These are phyloP conservation scores for Vickermania spadyakhi DNA, from an alignment of 208 protist genomes.

Conservation along the genomic window DNA sequence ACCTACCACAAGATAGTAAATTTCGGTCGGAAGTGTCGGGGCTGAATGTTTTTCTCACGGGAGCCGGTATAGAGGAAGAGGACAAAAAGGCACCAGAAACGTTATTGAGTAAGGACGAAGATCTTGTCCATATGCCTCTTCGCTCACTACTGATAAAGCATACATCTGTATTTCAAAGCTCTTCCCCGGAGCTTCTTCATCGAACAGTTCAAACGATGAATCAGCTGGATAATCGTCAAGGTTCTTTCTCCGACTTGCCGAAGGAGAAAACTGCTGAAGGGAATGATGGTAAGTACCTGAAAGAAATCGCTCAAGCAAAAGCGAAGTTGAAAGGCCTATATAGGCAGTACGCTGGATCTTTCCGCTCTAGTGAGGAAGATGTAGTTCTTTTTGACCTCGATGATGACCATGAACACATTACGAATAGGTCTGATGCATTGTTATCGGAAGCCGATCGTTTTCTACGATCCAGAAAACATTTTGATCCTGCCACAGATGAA, in stretches of 20 bases:
- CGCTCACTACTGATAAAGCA: constrained; percentile 28
- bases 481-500: background rate
- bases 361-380: too few species aligned
- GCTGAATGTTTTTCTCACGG: constrained; percentile 67
- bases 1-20: constrained; percentile 32
- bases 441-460: background rate
- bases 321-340: background rate
- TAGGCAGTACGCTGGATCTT: background rate
- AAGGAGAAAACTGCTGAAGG: background rate
- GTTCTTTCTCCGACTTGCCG: too few species aligned
- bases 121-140: constrained; percentile 19
- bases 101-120: background rate
- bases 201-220: constrained; percentile 8
- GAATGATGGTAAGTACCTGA: background rate
- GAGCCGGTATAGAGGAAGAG: constrained; percentile 10
- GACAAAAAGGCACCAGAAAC: constrained; percentile 1
- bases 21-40: constrained; percentile 54
- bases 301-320: background rate
- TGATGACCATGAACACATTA: background rate
- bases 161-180: constrained; percentile 20
- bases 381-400: background rate
- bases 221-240: background rate
- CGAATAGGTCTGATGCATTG: background rate
- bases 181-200: constrained; percentile 10
- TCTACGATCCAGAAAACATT: background rate